phyloP scores from a whole-genome alignment of 208 protist species.

The Acanthamoeba healyi region DNA sequence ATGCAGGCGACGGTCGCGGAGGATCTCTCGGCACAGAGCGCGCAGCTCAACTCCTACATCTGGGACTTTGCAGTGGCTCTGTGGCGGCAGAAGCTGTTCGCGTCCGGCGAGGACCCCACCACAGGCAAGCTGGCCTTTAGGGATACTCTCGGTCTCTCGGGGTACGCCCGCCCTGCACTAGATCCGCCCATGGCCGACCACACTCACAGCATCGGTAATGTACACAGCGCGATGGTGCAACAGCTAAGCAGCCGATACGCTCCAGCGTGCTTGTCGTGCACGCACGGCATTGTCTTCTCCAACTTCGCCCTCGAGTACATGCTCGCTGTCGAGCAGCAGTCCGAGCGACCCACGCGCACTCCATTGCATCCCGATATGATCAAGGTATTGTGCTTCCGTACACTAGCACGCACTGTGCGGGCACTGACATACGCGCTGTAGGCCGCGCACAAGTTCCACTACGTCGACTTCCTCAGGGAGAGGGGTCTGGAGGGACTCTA shows the following conservation, averaged over 20 bases:
- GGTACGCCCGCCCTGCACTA: neutral
- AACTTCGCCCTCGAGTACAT: conserved; percentile 56
- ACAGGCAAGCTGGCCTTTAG: neutral
- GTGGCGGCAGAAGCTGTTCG: conserved; percentile 42
- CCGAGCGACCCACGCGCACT: neutral
- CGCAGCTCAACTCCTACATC: conserved; percentile 58
- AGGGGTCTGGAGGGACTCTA: conserved; percentile 29
- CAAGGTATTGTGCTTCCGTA: neutral
- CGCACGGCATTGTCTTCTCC: conserved; percentile 34
- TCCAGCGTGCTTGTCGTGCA: conserved; percentile 5
- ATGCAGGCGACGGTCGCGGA: neutral
- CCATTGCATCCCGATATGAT: conserved; percentile 53
- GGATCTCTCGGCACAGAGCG: neutral
- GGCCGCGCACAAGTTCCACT: conserved; percentile 36
- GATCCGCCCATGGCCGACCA: neutral
- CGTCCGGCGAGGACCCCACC: neutral
- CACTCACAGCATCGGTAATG: neutral
- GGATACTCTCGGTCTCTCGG: neutral
- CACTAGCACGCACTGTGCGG: neutral
- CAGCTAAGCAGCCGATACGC: neutral
- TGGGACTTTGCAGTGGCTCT: conserved; percentile 62
- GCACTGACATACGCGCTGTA: neutral
- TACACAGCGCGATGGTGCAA: neutral
- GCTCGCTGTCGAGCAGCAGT: neutral
- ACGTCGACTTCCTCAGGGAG: conserved; percentile 45